Evolutionary conservation across 768 basidiomycete species (phyloP).

Genomic region (Paxillus involutus): DNA sequence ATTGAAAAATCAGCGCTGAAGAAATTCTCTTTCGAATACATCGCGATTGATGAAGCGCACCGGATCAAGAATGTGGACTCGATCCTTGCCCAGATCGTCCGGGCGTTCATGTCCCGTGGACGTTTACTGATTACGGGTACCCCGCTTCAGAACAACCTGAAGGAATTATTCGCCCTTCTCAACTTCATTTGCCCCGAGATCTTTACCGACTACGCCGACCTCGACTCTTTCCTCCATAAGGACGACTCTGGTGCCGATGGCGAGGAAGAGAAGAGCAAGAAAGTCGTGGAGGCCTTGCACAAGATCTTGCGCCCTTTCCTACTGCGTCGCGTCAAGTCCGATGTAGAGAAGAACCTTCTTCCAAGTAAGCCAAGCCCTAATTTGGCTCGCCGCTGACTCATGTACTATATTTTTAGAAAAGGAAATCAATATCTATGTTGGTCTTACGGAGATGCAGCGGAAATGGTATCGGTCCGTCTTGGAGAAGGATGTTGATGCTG

Average conservation of each 20-base stretch:
- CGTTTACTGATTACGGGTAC: slow-evolving; percentile 95
- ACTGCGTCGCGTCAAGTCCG: slow-evolving; percentile 89
- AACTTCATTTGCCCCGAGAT: slow-evolving; percentile 99
- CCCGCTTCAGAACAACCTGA: slow-evolving; percentile 94
- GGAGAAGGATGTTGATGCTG: slow-evolving; percentile 98
- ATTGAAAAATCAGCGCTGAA: slow-evolving; percentile 91
- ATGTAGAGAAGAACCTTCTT: slow-evolving; percentile 93
- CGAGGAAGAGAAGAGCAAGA: slow-evolving; percentile 85
- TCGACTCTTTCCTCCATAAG: slow-evolving; percentile 93
- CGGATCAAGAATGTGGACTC: slow-evolving; percentile 99
- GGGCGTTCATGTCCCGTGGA: slow-evolving; percentile 85
- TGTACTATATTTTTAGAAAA: slow-evolving; percentile 59
- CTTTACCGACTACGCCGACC: slow-evolving; percentile 86
- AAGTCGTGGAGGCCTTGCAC: slow-evolving; percentile 94
- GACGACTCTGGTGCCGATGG: slow-evolving; percentile 65
- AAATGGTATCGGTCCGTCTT: slow-evolving; percentile 97
- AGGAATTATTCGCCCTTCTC: slow-evolving; percentile 88
- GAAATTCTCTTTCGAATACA: slow-evolving; percentile 97
- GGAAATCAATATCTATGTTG: slow-evolving; percentile 98
- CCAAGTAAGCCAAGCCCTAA: slow-evolving; percentile 58
- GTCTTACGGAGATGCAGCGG: slow-evolving; percentile 94
- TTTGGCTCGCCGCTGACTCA: background rate
- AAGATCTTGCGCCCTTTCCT: slow-evolving; percentile 96
- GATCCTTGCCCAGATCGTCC: slow-evolving; percentile 91
- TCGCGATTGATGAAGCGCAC: slow-evolving; percentile 97